Base-by-base conservation (phyloP, 2,329 filamentous ascomycete genomes). In the Apiospora marii region DNA sequence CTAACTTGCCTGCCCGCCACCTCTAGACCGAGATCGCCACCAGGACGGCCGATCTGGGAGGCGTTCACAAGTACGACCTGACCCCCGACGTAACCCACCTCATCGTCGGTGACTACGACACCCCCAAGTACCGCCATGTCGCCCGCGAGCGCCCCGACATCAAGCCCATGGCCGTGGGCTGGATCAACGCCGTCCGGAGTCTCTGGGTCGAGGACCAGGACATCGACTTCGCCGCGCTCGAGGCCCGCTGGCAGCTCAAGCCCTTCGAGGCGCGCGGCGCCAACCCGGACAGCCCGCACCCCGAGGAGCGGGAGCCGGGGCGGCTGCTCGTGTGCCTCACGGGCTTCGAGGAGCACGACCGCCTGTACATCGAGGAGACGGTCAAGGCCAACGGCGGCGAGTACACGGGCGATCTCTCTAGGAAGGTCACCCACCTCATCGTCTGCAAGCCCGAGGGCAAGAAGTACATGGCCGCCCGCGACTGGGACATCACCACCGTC, bases 41-140 rank as follows among this genome's bases (percentile, higher is more conserved):
- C 68, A 90, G 91, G 74, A 93, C 93, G 24, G 83, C 87, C 75
- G 91, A 98, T 80, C 94, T 99, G 86, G 96, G 96, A 75, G 96
- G 95, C 70, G 83, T 89, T 73, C 93, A 97, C 86, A 95, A 93
- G 78, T 93, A 95, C 82, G 95, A 99, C 82, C 90, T 99, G 64
- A 98, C 95, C n/a, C 94, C 93, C 72, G 94, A 98, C 81, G 94
- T 97, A 68, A 98, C 96, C 6, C 96, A 99, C 84, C 91, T 99
- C 67, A 89, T 99, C 75, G 94, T 98, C 74, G 96, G 95, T 81
- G 92, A 93, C 78, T 93, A 94, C 78, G 90, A 96, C 80, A 98
- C 96, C 0, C 91, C 93, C 69, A 99, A 99, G 83, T 99, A 99
- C 84, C 93, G 92, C 82, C 98, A 97, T 86, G 96, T 98, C 79